Evolutionary conservation across 108 stramenopile species (phyloP), one percentile per base, ranked within the genome.

Genomic region (Craspedostauros australis): DNA sequence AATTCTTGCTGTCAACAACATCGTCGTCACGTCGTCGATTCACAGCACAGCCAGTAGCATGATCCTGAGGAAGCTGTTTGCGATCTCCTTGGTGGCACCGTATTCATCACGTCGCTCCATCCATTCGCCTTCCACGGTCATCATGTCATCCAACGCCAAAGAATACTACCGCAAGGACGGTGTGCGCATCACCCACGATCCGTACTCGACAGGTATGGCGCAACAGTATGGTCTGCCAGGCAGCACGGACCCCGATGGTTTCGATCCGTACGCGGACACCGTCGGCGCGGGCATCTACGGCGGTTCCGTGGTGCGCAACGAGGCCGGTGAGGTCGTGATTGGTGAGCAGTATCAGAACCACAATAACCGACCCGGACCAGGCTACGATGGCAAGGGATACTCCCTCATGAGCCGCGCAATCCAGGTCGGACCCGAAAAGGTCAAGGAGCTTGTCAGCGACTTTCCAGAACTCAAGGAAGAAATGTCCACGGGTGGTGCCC

Each of bases 231-330:
- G 87, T 18, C 54, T 73, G 0, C 79, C 80, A 16, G 81, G 81
- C 6, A 25, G 70, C 0, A 84, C 85, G n/a, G 76, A 84, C 49
- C 40, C 39, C 11, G 85, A 86, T 31, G 89, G 89, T 20, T 91
- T 91, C 50, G 83, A 91, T 40, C 85, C 85, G 0, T 90, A 84
- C 49, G 66, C 67, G 1, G 90, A 91, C 31, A 80, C 66, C 15
- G 90, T 87, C 19, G 86, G 89, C 0, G 66, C 90, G 1, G 86
- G 90, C 24, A 91, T 91, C 29, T 91, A 91, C 58, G 83, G 85
- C 22, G 90, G 90, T 11, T 65, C 50, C 33, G 86, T 91, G 14
- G 40, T 71, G 56, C 73, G 84, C 1, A 59, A 80, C 41, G 42
- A 24, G 6, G 46, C 56, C 0, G 84, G 84, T 0, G 46, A 65